A percentile compares a stretch with the other conserved stretches of the same genome.
These are phyloP conservation scores for Rhizopus delemar DNA, from an alignment of 371 early-diverging fungal species.

Conservation along the genomic window DNA sequence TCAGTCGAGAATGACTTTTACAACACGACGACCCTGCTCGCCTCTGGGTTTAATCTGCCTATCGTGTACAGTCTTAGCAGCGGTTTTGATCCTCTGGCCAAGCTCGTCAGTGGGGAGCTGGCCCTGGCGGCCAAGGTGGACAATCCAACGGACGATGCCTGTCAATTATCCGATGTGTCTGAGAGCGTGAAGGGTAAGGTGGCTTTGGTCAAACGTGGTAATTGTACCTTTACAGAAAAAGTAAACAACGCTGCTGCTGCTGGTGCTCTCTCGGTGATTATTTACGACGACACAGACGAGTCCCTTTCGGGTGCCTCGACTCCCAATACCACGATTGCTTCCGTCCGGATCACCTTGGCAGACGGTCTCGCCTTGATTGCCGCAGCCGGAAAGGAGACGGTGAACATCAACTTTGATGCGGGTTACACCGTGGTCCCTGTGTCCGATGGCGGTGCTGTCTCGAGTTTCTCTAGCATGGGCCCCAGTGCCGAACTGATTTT, in stretches of 20 bases:
- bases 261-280: slow-evolving; percentile 58
- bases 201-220: slow-evolving; percentile 54
- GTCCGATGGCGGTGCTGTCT: slow-evolving; percentile 35
- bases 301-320: slow-evolving; percentile 5
- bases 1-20: slow-evolving; percentile 54
- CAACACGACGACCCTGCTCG: slow-evolving; percentile 15
- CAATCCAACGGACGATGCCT: slow-evolving; percentile 20
- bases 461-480: slow-evolving; percentile 48
- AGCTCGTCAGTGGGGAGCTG: slow-evolving; percentile 8
- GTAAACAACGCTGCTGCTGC: slow-evolving; percentile 40
- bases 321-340: neutral
- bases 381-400: slow-evolving; percentile 19
- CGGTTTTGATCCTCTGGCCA: neutral
- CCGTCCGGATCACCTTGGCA: slow-evolving; percentile 28
- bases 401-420: slow-evolving; percentile 15
- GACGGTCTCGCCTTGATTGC: slow-evolving; percentile 29
- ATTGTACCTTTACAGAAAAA: slow-evolving; percentile 57
- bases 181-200: slow-evolving; percentile 42
- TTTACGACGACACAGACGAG: slow-evolving; percentile 42
- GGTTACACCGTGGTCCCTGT: slow-evolving; percentile 14
- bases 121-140: slow-evolving; percentile 16
- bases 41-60: slow-evolving; percentile 15
- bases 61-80: slow-evolving; percentile 14
- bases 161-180: slow-evolving; percentile 18
- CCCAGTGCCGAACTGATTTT: slow-evolving; percentile 32